Base-by-base conservation (phyloP, 805 yeast genomes). In the Wickerhamiella allomyrinae region DNA sequence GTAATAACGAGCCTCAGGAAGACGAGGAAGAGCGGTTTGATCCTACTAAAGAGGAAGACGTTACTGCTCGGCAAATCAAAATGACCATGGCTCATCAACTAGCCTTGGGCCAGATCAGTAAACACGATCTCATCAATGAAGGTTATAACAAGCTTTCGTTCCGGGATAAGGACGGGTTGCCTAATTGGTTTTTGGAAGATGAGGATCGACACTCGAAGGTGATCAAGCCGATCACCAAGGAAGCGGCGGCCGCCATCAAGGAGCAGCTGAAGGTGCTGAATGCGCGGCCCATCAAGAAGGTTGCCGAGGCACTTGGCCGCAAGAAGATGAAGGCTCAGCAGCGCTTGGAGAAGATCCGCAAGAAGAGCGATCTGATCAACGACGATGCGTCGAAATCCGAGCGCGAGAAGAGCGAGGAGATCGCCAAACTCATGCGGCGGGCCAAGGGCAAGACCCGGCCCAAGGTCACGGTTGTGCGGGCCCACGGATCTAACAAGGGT, bases 201-300 rank as follows among this genome's bases (percentile, higher is more conserved):
- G 99, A 91, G 60, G 75, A 73, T 57, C 69, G 68, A 56, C 95
- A 89, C 65, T 78, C 86, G 41, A 85, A 85, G 68, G 49, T 84
- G 44, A 74, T 73, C 51, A 79, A 83, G 59, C 98, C 98, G 7
- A 82, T 91, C 47, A 91, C 98, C 7, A 93, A 93, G 62, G 98
- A 91, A 63, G 93, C 93, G 5, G 80, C 83, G 0, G 62, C 74
- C 45, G 91, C 89, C 0, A 66, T 82, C 44, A 78, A 77, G 55
- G 87, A 79, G 51, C 81, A 80, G 57, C 63, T 75, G 68, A 76
- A 68, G 57, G 80, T 87, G 47, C 65, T 91, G 60, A 91, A 91
- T 62, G 96, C 98, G 9, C 77, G 99, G 61, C 98, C 99, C 9
- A 89, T 91, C 57, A 91, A 91, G 75, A 91, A 91, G 74, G 96